Evolutionary conservation across 257 asterid genomes (phyloP).

Genomic region (Solanum paucissectum): DNA sequence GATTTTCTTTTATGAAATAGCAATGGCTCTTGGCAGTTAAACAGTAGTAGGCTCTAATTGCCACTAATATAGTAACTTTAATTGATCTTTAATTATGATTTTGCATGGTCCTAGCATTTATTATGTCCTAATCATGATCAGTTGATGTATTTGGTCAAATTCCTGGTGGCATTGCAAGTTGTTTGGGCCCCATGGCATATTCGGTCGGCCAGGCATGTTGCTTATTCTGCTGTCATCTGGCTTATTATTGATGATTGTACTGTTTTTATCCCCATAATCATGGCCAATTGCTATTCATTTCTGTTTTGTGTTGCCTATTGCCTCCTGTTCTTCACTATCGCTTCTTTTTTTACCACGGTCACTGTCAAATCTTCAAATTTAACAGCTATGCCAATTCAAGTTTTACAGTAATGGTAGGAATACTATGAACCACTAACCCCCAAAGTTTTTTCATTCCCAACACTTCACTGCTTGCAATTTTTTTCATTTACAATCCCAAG

Average conservation of each 20-base stretch:
- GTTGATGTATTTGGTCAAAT: not conserved
- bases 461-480: not conserved
- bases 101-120: not conserved
- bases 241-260: not conserved
- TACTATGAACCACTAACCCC: not conserved
- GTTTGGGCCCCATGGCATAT: not conserved
- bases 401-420: not conserved
- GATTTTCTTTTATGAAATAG: not conserved
- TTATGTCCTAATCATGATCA: not conserved
- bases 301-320: not conserved
- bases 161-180: not conserved
- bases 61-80: not conserved
- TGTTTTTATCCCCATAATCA: not conserved
- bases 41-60: not conserved
- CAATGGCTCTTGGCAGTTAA: not conserved
- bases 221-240: not conserved
- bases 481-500: not conserved
- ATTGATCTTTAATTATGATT: not conserved
- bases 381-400: not conserved
- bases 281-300: not conserved
- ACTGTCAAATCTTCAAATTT: not conserved
- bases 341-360: not conserved
- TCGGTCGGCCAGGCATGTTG: not conserved
- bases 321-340: not conserved
- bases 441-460: not conserved